phyloP scores from a whole-genome alignment of 345 rosid genomes.

The Alliaria petiolata region DNA sequence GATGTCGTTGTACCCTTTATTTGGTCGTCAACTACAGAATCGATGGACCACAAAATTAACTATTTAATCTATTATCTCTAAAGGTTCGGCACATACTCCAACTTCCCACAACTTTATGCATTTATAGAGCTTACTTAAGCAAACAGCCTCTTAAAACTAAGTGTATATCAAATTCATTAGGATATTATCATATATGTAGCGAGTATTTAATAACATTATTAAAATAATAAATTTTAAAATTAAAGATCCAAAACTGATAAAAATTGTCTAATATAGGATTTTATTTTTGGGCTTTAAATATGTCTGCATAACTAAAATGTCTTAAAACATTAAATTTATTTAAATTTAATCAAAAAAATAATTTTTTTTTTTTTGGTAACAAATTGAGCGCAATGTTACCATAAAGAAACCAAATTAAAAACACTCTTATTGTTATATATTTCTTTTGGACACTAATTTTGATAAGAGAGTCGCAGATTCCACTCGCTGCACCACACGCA shows the following conservation, averaged over 20 bases:
- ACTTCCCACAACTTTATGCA: neutral
- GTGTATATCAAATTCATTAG: neutral
- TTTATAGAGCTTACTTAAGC: neutral
- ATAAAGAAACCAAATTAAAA: neutral
- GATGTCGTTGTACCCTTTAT: slow-evolving; percentile 1
- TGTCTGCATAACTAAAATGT: no score
- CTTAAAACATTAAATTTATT: no score
- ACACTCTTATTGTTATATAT: neutral
- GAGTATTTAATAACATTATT: no score
- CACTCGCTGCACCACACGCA: slow-evolving; percentile 69
- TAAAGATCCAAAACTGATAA: no score
- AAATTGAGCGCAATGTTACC: neutral
- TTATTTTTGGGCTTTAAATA: no score
- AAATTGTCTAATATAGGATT: no score
- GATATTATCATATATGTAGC: neutral
- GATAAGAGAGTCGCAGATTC: slow-evolving; percentile 34
- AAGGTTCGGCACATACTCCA: no score
- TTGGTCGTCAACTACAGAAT: slow-evolving; percentile 1
- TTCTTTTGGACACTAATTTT: neutral
- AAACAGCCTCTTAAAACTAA: neutral
- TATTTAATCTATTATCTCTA: no score
- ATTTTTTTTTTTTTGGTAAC: no score
- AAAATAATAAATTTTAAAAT: no score
- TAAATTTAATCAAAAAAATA: no score
- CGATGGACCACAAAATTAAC: neutral